Evolutionary conservation across 306 rosid species (phyloP).

Genomic region (Datisca glomerata): DNA sequence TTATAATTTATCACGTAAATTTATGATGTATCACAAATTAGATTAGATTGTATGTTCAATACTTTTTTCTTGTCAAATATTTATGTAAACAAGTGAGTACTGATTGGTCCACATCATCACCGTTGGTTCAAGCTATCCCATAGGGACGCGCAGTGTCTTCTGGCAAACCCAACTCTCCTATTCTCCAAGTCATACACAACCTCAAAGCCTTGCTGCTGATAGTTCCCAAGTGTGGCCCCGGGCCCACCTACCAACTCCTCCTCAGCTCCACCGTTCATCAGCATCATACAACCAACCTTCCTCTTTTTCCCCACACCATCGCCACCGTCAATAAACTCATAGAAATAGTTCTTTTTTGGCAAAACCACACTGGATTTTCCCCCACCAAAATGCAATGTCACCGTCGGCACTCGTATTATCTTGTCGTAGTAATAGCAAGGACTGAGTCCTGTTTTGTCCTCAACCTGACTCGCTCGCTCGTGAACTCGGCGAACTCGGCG

Average conservation of each 20-base stretch:
- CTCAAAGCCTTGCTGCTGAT: conserved; percentile 90
- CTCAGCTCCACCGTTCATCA: conserved; percentile 91
- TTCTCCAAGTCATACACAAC: conserved; percentile 72
- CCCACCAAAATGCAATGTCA: conserved; percentile 69
- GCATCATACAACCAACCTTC: conserved; percentile 79
- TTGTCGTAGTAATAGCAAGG: conserved; percentile 55
- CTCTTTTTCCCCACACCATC: conserved; percentile 28
- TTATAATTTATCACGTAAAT: too few relatives aligned
- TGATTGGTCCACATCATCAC: too few relatives aligned
- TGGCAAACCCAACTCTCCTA: conserved; percentile 69
- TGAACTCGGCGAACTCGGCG: conserved; percentile 40
- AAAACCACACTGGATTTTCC: conserved; percentile 46
- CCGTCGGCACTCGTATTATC: conserved; percentile 29
- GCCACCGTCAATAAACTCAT: conserved; percentile 55
- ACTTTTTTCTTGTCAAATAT: too few relatives aligned
- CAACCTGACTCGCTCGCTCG: conserved; percentile 54
- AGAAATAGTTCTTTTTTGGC: conserved; percentile 63
- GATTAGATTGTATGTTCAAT: too few relatives aligned
- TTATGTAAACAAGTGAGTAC: too few relatives aligned
- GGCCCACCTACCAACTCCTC: conserved; percentile 69
- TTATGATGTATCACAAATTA: too few relatives aligned
- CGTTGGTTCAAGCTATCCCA: conserved; percentile 58
- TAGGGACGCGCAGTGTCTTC: conserved; percentile 59
- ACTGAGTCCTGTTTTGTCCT: conserved; percentile 53
- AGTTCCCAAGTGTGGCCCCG: conserved; percentile 79